Evolutionary conservation across 2,329 filamentous ascomycete genomes (phyloP), one percentile per base, ranked within the genome.

Genomic region (Ascosphaera apis): DNA sequence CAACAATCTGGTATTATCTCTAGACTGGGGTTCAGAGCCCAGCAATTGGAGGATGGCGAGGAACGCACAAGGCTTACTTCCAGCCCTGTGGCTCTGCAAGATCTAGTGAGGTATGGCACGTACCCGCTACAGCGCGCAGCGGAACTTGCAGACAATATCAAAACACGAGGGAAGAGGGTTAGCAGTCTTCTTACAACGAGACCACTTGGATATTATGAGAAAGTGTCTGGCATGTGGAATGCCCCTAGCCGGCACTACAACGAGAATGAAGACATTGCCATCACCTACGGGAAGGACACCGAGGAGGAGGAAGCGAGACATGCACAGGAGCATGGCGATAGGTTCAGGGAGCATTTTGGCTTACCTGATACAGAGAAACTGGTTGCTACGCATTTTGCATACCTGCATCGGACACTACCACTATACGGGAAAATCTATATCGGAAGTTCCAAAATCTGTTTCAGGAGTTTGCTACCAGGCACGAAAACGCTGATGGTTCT

Each of bases 371-470:
- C 72, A 1, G 88, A 98, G 51, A 77, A 72, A 50, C 67, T 98
- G 1, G 73, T 81, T 42, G 84, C 86, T 1, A 80, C 82, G 1
- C 95, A 88, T 55, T 95, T 83, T 54, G 82, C 80, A n/a, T 80
- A 79, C 49, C 65, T 95, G n/a, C 72, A 91, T 45, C 73, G 84
- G 2, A 81, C 92, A 0, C 56, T 95, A 19, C 88, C 88, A 2
- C 65, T 95, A 2, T 95, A 93, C 47, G 88, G 88, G 46, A 98
- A 95, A 56, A 79, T 95, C 23, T 98, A 98, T 55, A 75, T 95
- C 44, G 84, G 88, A 49, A 73, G 83, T 44, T 70, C 71, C 15
- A 77, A 75, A 39, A 80, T 95, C 43, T 98, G 88, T 58, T 98
- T 92, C 57, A 77, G 88, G 38, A 93, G 84, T 50, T 60, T 95